Base-by-base conservation (phyloP, 192 early-diverging fungal genomes). In the Rhizoclosmatium sp. region DNA sequence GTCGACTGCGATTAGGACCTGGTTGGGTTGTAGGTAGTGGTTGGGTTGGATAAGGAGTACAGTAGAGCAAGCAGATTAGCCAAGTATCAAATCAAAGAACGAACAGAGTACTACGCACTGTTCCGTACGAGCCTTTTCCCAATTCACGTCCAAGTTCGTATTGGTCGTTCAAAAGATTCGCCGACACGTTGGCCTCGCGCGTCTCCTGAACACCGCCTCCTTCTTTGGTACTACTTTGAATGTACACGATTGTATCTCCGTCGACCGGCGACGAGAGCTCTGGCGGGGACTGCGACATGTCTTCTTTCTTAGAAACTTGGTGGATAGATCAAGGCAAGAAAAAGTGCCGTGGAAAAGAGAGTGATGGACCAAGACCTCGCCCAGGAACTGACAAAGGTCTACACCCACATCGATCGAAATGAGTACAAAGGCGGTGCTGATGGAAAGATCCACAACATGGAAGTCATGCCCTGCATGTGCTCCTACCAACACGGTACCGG, bases 121-220 rank as follows among this genome's bases (percentile, higher is more conserved):
- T 94, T 41, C 98, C 98, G 82, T 92, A 99, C 47, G 93, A 89
- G 23, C 98, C 98, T 23, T 88, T 83, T 12, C 98, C 98, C 54
- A 99, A 91, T 71, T 89, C 87, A 59, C 90, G 82, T 71, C 88
- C 87, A 10, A 99, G 71, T 39, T 88, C 68, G 76, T 99, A 99
- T 61, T 97, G 89, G 85, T 95, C 96, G 62, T 75, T 75, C 66
- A 99, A 83, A 42, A 90, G 87, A 9, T 85, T 88, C 72, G 96
- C 94, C 48, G 80, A 85, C 2, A 93, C 83, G 46, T 88, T 86
- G 16, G 97, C 96, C n/a, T 90, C 78, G 2, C 79, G 82, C 1
- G 89, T 90, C 70, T 90, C 87, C 51, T 85, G 84, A 40, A 87
- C 66, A 23, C 62, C 71, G 1, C n/a, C 56, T 14, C 14, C 56